A percentile compares a stretch with the other conserved stretches of the same genome.
phyloP scores from a whole-genome alignment of 1,139 yeast genomes.

The Geotrichum citri-aurantii region DNA sequence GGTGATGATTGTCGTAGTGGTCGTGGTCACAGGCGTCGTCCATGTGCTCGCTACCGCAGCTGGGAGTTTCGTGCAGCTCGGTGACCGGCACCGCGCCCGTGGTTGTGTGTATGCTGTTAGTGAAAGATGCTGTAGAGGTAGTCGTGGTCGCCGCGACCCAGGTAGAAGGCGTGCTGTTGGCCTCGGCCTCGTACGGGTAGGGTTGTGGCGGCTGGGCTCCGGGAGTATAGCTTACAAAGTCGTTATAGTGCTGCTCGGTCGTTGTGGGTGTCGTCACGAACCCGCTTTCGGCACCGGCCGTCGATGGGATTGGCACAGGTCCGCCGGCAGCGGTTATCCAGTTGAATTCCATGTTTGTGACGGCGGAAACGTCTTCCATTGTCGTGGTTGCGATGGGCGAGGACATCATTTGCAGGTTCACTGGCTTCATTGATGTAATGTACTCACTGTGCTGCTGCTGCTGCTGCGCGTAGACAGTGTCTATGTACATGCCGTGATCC shows the following conservation, averaged over 20 bases:
- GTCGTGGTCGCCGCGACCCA: not conserved
- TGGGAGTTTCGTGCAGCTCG: not conserved
- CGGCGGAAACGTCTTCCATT: too few relatives aligned
- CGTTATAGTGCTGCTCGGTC: not conserved
- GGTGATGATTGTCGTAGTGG: not conserved
- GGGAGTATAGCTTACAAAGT: not conserved
- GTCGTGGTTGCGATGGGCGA: not conserved
- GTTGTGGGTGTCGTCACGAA: too few relatives aligned
- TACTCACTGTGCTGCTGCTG: not conserved
- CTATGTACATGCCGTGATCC: not conserved
- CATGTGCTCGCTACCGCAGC: not conserved
- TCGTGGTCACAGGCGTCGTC: not conserved
- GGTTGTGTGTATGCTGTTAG: not conserved
- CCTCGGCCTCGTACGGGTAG: not conserved
- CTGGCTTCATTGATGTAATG: not conserved
- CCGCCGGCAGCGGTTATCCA: not conserved
- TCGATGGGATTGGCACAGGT: not conserved
- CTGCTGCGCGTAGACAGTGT: not conserved
- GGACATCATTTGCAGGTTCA: not conserved
- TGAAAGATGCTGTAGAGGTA: not conserved
- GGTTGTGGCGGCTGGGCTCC: not conserved
- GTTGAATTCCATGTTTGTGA: not conserved
- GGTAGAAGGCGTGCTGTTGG: not conserved
- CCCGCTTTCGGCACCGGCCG: not conserved
- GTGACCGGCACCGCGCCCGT: not conserved